Base-by-base conservation (phyloP, 345 rosid genomes). In the Aurinia saxatilis region DNA sequence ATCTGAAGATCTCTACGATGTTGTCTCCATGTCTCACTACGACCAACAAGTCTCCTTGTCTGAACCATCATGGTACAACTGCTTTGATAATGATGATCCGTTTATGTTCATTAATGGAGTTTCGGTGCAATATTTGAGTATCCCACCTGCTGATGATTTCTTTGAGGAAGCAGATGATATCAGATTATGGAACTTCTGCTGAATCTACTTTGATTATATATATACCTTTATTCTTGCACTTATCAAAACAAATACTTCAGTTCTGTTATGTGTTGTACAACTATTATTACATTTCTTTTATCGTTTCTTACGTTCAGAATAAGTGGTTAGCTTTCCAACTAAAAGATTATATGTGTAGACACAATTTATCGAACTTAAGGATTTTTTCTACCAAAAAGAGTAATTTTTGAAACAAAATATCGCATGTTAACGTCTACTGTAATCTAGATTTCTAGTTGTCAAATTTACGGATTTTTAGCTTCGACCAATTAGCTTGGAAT, bases 101-200 rank as follows among this genome's bases (percentile, higher is more conserved):
- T 74, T 78, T 72, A 74, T 81, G 67, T 75, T 78, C 75, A 57
- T 77, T 51, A 73, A 53, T 44, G 73, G 70, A 8, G 71, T 62
- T 42, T n/a, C n/a, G n/a, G n/a, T n/a, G n/a, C n/a, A n/a, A n/a
- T n/a, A n/a, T n/a, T n/a, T n/a, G n/a, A n/a, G n/a, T n/a, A 73
- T 75, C 8, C 76, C 80, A 6, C 47, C 10, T 27, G 34, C 73
- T 17, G 90, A 88, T 67, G 88, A 84, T 69, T 76, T 82, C 39
- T 72, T 74, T 45, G 88, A 83, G 51, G 89, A 83, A 65, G 81
- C 75, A 13, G 89, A 88, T 59, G 89, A 88, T 59, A 79, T 91
- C 75, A 80, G 79, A 56, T 74, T 91, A 15, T 91, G 98, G 98
- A 88, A 79, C 71, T 91, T 91, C 73, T 75, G 84, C 69, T 79